These are phyloP conservation scores for Phyllosticta citriasiana DNA, from an alignment of 2,329 filamentous ascomycete genomes.

Conservation along the genomic window DNA sequence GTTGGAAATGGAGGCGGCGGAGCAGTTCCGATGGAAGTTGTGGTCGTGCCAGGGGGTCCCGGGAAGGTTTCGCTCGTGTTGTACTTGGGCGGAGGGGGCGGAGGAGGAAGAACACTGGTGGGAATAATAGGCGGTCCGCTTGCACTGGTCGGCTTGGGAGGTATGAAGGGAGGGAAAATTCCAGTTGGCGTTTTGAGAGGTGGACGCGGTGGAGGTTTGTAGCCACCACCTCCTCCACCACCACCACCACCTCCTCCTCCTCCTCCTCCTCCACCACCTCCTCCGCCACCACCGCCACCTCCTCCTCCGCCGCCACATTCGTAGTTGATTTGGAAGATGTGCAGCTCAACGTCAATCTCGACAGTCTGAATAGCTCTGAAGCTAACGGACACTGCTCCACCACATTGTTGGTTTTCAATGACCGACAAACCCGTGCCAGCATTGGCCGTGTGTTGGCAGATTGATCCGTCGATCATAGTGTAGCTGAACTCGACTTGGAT, in stretches of 20 bases:
- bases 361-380: conserved; percentile 44
- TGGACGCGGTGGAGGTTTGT: not conserved
- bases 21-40: not conserved
- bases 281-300: no score
- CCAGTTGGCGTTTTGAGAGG: no score
- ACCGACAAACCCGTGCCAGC: conserved; percentile 60
- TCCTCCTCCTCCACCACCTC: no score
- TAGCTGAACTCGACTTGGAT: conserved; percentile 79
- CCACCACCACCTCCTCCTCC: no score
- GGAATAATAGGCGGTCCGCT: not conserved
- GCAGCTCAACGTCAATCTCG: conserved; percentile 53
- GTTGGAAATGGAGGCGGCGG: not conserved
- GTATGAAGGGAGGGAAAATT: not conserved
- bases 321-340: not conserved
- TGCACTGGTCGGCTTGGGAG: not conserved
- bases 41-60: not conserved
- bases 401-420: conserved; percentile 79
- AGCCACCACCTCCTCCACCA: no score
- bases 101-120: not conserved
- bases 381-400: conserved; percentile 74
- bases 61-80: not conserved
- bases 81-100: not conserved
- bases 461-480: conserved; percentile 70
- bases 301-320: not conserved
- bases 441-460: conserved; percentile 65